These are phyloP conservation scores for Neurospora tetrasperma DNA, from an alignment of 495 filamentous ascomycete genomes.

Conservation along the genomic window DNA sequence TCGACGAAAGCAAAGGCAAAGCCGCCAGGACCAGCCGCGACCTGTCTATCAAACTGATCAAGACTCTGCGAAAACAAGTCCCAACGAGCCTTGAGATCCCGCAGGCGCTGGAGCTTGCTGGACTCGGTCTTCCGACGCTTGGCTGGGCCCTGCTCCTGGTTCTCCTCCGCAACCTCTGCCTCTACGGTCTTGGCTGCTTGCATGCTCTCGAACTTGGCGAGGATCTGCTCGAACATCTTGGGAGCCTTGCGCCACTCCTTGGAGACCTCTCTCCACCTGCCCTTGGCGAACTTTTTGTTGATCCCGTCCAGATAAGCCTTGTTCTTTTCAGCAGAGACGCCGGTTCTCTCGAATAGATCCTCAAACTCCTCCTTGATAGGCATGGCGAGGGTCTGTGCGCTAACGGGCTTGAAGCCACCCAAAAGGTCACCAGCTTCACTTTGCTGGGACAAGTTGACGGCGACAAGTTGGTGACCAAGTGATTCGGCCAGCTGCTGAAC, in stretches of 20 bases:
- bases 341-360: conserved; percentile 69
- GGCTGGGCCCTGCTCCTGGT: conserved; percentile 41
- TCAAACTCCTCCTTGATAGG: conserved; percentile 92
- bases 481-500: conserved; percentile 83
- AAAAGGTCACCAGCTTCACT: conserved; percentile 89
- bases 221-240: conserved; percentile 67
- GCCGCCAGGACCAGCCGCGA: conserved; percentile 63
- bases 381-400: conserved; percentile 73
- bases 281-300: conserved; percentile 64
- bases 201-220: conserved; percentile 37
- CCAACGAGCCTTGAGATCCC: conserved; percentile 64
- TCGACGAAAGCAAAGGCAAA: conserved; percentile 96
- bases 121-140: conserved; percentile 80
- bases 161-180: conserved; percentile 30
- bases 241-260: conserved; percentile 83
- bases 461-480: conserved; percentile 70
- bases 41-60: conserved; percentile 70
- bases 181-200: conserved; percentile 19
- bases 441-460: conserved; percentile 94
- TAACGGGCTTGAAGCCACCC: conserved; percentile 93
- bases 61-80: conserved; percentile 64
- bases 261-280: conserved; percentile 74
- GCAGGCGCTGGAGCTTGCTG: conserved; percentile 42
- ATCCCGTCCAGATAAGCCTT: conserved; percentile 72
- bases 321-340: conserved; percentile 77